Base-by-base conservation (phyloP, 2,329 filamentous ascomycete species). In the Sclerotinia sclerotiorum region DNA sequence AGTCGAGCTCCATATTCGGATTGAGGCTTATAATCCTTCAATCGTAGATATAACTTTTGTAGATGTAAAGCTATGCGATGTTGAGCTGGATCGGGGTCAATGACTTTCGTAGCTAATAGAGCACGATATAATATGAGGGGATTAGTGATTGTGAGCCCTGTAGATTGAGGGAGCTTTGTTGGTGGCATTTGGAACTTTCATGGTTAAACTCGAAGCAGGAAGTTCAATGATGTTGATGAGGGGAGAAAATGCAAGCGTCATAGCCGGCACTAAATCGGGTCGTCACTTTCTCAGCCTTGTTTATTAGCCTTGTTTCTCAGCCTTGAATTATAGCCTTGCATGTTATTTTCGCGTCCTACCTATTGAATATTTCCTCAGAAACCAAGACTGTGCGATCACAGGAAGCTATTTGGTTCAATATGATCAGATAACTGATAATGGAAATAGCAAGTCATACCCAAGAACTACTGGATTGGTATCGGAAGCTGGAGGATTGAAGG, bases 1-100 rank as follows among this genome's bases (percentile, higher is more conserved):
- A 95, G 82, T 39, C 87, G 85, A 70, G 87, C 82, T 42, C 84
- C 84, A 76, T 94, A 94, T 75, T 93, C 89, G 17, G 85, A 74
- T 58, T 88, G 85, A 0, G 91, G 92, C 48, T 90, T 86, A 79
- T 95, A 94, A 77, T 94, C 91, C 76, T 92, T 93, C 52, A 94
- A 81, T 2, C 88, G 84, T 49, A 87, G 81, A 73, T 95, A 94
- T 15, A 94, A 83, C 76, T 92, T 91, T 73, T 92, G 90, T 1
- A 94, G 82, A 78, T 94, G 90, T 52, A 92, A 83, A 7, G 91
- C 91, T 8, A 92, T 82, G 27, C 90, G 85, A 77, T 92, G 88
- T 76, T 93, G 90, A 29, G 89, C 85, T 6, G 86, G 86, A 78
- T 94, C 91, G 11, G 90, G 88, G 58, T 83, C 81, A 76, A 90